Conservation (phyloP, 108 stramenopile species). For the Nitzschia sp. region DNA sequence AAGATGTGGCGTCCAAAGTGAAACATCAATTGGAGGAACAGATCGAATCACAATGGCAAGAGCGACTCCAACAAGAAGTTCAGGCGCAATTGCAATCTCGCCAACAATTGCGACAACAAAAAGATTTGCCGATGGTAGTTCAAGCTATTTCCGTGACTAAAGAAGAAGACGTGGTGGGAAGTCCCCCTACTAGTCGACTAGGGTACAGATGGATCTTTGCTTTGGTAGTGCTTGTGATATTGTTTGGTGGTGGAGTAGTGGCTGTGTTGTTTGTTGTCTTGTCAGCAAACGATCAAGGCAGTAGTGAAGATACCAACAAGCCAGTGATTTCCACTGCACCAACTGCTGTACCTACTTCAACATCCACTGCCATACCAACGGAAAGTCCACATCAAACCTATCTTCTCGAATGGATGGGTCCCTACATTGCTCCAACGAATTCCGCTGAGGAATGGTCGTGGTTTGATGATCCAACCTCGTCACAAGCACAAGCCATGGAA, state of each 20-base stretch:
- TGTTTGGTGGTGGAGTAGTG: no score
- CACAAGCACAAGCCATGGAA: background rate
- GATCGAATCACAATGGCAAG: conserved; percentile 8
- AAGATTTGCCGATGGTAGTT: background rate
- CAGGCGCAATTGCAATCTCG: conserved; percentile 5
- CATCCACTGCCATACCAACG: background rate
- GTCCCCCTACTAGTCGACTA: no score
- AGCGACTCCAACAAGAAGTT: conserved; percentile 17
- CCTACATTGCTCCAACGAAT: background rate
- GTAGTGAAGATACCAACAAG: no score
- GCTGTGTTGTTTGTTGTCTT: no score
- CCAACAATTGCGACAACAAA: background rate
- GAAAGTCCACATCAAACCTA: background rate
- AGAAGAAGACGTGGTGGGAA: no score
- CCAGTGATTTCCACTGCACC: no score
- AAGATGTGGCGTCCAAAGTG: conserved; percentile 1
- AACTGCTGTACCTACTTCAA: background rate
- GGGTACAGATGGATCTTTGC: no score
- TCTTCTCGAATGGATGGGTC: background rate
- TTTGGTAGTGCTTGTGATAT: no score
- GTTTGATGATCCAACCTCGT: background rate
- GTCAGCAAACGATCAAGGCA: no score
- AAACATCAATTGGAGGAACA: conserved; percentile 10
- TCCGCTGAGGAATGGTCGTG: background rate
- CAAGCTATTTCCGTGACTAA: no score